Base-by-base conservation (phyloP, 2,329 filamentous ascomycete genomes). In the Ilyonectria sp. region DNA sequence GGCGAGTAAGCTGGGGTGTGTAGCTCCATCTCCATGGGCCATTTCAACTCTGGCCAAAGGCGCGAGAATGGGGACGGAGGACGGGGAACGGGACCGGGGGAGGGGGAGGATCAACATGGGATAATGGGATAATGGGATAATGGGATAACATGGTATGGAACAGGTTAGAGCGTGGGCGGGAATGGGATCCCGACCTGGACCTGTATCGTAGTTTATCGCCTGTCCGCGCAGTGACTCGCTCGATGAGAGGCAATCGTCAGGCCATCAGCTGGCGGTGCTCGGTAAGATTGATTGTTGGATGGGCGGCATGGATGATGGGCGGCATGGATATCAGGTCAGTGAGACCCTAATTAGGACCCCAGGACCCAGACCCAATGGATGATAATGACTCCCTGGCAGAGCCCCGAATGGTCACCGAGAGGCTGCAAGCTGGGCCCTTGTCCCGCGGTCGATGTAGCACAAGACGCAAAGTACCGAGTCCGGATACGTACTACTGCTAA, bases 351-450 rank as follows among this genome's bases (percentile, higher is more conserved):
- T 21, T 21, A 23, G 23, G 23, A 23, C 23, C 4, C 21, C 2
- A 21, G 21, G 21, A 21, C 21, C 21, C 21, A 21, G 37, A 46
- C 17, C 43, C 55, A 53, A 54, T 59, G 61, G 55, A 37, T 55
- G 17, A 50, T 59, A 52, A n/a, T 15, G 49, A 15, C 31, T 17
- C 19, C 23, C 37, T 47, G 63, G 63, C 63, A 57, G 15, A 47
- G 23, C 44, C 61, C 63, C 63, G 63, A 65, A 65, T 65, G 63
- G 63, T 57, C 63, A 65, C 57, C 63, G 58, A 60, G 21, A 46
- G 43, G 31, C 55, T 50, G 56, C 52, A 60, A 65, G 55, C 63
- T 44, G 43, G 43, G 59, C 46, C 63, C 63, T 47, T 33, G 43
- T 52, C 40, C 13, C 23, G 35, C 37, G 47, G 49, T 47, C 37